Conservation (phyloP, 2,329 filamentous ascomycete genomes). For the Ophiostoma himal-ulmi region DNA sequence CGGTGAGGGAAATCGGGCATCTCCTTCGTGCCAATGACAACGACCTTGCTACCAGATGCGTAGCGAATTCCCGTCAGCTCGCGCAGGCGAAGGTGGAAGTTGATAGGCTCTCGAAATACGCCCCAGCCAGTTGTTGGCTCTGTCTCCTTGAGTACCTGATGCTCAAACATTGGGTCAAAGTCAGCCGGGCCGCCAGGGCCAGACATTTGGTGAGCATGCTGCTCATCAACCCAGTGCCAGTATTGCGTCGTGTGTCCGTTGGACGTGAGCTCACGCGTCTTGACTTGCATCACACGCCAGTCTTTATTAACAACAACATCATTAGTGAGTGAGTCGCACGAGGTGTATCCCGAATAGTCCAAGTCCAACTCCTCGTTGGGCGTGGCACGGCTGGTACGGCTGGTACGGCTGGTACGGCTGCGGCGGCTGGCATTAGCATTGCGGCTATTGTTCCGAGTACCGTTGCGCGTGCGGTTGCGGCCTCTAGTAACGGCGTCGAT, state of each 20-base stretch:
- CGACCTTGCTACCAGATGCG: conserved; percentile 38
- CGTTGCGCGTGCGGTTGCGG: neutral
- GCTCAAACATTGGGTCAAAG: conserved; percentile 42
- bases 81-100: conserved; percentile 45
- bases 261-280: conserved; percentile 43
- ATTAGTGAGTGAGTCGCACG: conserved; percentile 46
- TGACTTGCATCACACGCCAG: conserved; percentile 49
- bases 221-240: conserved; percentile 44
- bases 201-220: neutral
- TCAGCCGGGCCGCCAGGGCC: conserved; percentile 28
- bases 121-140: conserved; percentile 41
- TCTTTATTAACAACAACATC: conserved; percentile 43
- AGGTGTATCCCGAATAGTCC: conserved; percentile 45
- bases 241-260: conserved; percentile 48
- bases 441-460: neutral
- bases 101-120: conserved; percentile 44
- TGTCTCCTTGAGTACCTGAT: conserved; percentile 48
- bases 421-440: conserved; percentile 7
- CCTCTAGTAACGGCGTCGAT: neutral
- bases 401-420: neutral
- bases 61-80: conserved; percentile 45
- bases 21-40: conserved; percentile 38
- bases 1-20: conserved; percentile 33
- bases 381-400: neutral
- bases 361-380: conserved; percentile 30